A percentile compares a stretch with the other conserved stretches of the same genome.
Conservation (phyloP, 2,329 filamentous ascomycete genomes). For the Periconia sp. region DNA sequence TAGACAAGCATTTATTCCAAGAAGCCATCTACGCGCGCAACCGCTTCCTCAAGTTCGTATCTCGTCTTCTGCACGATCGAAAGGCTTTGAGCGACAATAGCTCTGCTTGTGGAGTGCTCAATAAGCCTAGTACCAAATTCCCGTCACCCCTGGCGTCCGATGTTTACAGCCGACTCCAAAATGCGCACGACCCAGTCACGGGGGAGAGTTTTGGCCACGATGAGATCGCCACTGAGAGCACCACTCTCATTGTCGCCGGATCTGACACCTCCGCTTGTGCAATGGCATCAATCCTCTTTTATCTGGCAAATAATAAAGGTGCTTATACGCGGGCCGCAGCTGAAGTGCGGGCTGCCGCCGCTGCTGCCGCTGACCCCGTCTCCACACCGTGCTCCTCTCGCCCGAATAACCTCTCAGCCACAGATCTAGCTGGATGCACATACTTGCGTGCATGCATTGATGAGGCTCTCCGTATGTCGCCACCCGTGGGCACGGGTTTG, state of each 20-base stretch:
- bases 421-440: constrained; percentile 11
- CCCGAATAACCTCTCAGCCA: constrained; percentile 17
- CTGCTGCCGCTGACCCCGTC: not conserved
- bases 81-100: too few species aligned
- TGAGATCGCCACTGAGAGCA: constrained; percentile 47
- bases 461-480: not conserved
- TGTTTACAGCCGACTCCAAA: constrained; percentile 22
- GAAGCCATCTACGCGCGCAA: constrained; percentile 24
- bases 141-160: too few species aligned
- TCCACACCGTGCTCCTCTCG: too few species aligned
- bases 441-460: constrained; percentile 6
- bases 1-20: constrained; percentile 25
- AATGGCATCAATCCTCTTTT: constrained; percentile 2
- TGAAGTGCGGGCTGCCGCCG: too few species aligned
- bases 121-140: too few species aligned
- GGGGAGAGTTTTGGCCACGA: constrained; percentile 35
- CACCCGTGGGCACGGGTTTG: not conserved
- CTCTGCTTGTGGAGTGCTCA: too few species aligned
- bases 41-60: constrained; percentile 18
- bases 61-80: too few species aligned
- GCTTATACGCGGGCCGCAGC: not conserved
- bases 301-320: not conserved
- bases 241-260: constrained; percentile 27
- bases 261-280: constrained; percentile 1
- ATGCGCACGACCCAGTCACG: constrained; percentile 45